Evolutionary conservation across 83 land plant species (phyloP).

Genomic region (Picea abies): DNA sequence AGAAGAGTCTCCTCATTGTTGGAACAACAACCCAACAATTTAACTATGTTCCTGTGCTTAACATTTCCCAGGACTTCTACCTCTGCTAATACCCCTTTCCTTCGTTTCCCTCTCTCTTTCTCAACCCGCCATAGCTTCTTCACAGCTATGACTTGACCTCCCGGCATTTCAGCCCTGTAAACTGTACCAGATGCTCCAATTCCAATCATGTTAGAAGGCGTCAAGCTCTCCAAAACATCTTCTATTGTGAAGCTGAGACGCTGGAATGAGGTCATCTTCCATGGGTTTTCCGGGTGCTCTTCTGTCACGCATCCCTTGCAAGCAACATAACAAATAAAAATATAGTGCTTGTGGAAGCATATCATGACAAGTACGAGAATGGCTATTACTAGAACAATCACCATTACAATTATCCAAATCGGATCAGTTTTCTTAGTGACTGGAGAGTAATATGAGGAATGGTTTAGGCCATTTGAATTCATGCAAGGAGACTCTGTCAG

Average conservation of each 20-base stretch:
- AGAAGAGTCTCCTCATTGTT: conserved; percentile 60
- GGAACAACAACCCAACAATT: conserved; percentile 73
- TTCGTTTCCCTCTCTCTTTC: conserved; percentile 30
- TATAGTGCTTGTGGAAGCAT: conserved; percentile 33
- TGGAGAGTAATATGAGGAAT: conserved; percentile 12
- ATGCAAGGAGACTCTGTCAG: conserved; percentile 29
- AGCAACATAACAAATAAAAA: conserved; percentile 25
- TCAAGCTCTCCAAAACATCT: conserved; percentile 67
- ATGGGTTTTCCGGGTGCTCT: conserved; percentile 38
- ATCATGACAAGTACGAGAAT: conserved; percentile 28
- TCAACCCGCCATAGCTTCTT: conserved; percentile 64
- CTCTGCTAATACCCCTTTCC: conserved; percentile 44
- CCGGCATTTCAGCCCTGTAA: conserved; percentile 77
- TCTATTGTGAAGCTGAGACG: conserved; percentile 46
- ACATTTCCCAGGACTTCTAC: conserved; percentile 73
- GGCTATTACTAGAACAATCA: conserved; percentile 41
- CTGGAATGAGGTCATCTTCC: conserved; percentile 69
- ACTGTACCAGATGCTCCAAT: conserved; percentile 74
- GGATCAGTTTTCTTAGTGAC: not conserved
- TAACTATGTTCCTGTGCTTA: conserved; percentile 72
- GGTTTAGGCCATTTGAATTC: not conserved
- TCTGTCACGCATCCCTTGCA: conserved; percentile 29
- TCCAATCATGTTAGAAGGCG: conserved; percentile 54
- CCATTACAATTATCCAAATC: conserved; percentile 28
- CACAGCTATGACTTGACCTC: conserved; percentile 74